A percentile compares a stretch with the other conserved stretches of the same genome.
Conservation (phyloP, 1,139 yeast genomes). For the Saccharomyces hybrid region DNA sequence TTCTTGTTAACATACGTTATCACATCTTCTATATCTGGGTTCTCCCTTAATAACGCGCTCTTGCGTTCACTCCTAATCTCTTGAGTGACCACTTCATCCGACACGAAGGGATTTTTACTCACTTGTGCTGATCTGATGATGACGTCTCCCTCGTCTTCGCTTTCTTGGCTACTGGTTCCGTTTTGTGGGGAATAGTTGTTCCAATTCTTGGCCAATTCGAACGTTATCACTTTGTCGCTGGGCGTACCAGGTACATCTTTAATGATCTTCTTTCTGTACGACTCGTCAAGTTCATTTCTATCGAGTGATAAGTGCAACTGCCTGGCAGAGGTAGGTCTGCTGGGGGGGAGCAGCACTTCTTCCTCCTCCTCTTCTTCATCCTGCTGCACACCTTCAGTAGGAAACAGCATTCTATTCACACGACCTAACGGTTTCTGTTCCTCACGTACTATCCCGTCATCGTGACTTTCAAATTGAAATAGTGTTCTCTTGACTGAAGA, state of each 20-base stretch:
- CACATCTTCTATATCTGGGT: slow-evolving; percentile 17
- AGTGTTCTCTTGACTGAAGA: slow-evolving; percentile 9
- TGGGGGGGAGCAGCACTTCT: slow-evolving; percentile 13
- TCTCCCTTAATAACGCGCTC: slow-evolving; percentile 12
- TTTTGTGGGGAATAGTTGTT: slow-evolving; percentile 12
- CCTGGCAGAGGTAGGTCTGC: slow-evolving; percentile 8
- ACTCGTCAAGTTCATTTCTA: neutral
- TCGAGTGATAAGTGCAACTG: neutral
- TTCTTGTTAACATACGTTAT: slow-evolving; percentile 21
- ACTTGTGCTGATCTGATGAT: neutral
- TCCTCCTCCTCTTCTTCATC: slow-evolving; percentile 2
- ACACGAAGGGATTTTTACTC: slow-evolving; percentile 21
- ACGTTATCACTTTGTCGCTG: slow-evolving; percentile 21
- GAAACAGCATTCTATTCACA: slow-evolving; percentile 2
- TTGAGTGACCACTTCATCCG: slow-evolving; percentile 10
- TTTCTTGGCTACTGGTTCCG: slow-evolving; percentile 5
- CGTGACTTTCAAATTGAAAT: slow-evolving; percentile 9
- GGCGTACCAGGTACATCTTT: slow-evolving; percentile 25
- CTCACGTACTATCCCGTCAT: neutral
- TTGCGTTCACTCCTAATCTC: slow-evolving; percentile 7
- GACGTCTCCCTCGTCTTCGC: slow-evolving; percentile 6
- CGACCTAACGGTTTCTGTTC: neutral
- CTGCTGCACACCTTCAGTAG: neutral
- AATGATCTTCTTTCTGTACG: slow-evolving; percentile 2
- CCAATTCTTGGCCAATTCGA: slow-evolving; percentile 20